Evolutionary conservation across 2,329 filamentous ascomycete genomes (phyloP).

Genomic region (Phoma sp.): DNA sequence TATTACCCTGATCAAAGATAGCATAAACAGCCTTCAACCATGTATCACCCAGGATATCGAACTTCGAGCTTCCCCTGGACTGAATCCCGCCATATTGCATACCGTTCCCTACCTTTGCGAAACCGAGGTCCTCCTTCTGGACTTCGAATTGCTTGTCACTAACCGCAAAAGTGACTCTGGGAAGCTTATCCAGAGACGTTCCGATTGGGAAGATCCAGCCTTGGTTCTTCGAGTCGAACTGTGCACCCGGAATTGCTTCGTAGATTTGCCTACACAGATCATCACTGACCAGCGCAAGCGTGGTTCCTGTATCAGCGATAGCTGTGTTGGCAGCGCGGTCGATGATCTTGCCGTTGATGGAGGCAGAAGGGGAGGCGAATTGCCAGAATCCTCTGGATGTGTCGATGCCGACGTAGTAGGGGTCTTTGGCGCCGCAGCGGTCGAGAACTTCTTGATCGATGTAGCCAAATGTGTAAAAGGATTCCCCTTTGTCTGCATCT

Average conservation of each 20-base stretch:
- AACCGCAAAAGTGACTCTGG: constrained; percentile 67
- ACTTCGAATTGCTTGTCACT: constrained; percentile 66
- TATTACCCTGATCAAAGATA: constrained; percentile 68
- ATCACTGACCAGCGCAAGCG: constrained; percentile 70
- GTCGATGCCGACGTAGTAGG: constrained; percentile 68
- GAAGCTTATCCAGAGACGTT: constrained; percentile 61
- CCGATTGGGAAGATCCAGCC: constrained; percentile 69
- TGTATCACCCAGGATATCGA: constrained; percentile 69
- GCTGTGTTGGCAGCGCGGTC: constrained; percentile 64
- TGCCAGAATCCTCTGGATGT: constrained; percentile 72
- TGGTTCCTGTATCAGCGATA: constrained; percentile 76
- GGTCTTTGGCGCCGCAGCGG: constrained; percentile 59
- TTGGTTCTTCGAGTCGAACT: constrained; percentile 59
- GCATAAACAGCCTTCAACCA: constrained; percentile 71
- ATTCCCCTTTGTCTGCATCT: constrained; percentile 51
- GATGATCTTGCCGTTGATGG: constrained; percentile 63
- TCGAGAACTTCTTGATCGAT: constrained; percentile 69
- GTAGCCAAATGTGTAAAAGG: constrained; percentile 76
- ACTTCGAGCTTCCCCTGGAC: constrained; percentile 51
- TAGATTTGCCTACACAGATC: constrained; percentile 67
- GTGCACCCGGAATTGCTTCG: constrained; percentile 65
- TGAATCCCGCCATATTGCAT: constrained; percentile 71
- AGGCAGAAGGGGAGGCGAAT: constrained; percentile 64
- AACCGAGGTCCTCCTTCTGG: constrained; percentile 68
- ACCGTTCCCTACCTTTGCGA: constrained; percentile 61